These are phyloP conservation scores for Puccinia polysora DNA, from an alignment of 1,284 basidiomycete genomes.

Conservation along the genomic window DNA sequence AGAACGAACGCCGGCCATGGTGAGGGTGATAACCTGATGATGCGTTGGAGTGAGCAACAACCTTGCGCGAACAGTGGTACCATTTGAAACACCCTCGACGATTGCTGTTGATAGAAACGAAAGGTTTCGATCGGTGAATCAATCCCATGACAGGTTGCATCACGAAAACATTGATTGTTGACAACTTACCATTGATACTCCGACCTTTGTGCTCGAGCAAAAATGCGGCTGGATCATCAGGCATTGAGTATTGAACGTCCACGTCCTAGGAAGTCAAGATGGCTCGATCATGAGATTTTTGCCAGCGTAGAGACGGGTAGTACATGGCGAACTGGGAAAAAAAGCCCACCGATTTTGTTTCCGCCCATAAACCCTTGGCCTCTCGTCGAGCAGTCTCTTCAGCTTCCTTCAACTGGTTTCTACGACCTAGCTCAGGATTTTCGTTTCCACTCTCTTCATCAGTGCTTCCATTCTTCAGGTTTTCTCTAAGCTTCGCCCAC, in stretches of 20 bases:
- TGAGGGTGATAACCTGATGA: conserved; percentile 78
- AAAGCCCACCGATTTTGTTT: conserved; percentile 59
- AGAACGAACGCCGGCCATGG: conserved; percentile 78
- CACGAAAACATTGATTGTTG: background rate
- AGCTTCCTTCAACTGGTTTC: conserved; percentile 52
- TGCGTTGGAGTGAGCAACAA: conserved; percentile 78
- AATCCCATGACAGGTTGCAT: no score
- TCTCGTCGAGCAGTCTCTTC: conserved; percentile 78
- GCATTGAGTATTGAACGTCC: conserved; percentile 78
- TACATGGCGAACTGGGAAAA: background rate
- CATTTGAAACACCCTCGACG: conserved; percentile 91
- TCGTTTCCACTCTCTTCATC: conserved; percentile 43
- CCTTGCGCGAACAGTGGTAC: conserved; percentile 80
- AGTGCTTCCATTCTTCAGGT: conserved; percentile 64
- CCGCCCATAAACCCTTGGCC: conserved; percentile 75
- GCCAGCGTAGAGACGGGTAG: background rate
- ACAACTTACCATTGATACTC: conserved; percentile 67
- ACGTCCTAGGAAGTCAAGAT: conserved; percentile 48
- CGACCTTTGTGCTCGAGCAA: conserved; percentile 86
- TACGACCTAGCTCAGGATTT: conserved; percentile 54
- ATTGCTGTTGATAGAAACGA: conserved; percentile 60
- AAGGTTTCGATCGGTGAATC: no score
- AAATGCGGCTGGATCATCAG: conserved; percentile 79
- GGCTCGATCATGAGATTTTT: background rate
- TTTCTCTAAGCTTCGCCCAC: conserved; percentile 88